Conservation (phyloP, 2,329 filamentous ascomycete genomes). For the Claviceps maximensis region DNA sequence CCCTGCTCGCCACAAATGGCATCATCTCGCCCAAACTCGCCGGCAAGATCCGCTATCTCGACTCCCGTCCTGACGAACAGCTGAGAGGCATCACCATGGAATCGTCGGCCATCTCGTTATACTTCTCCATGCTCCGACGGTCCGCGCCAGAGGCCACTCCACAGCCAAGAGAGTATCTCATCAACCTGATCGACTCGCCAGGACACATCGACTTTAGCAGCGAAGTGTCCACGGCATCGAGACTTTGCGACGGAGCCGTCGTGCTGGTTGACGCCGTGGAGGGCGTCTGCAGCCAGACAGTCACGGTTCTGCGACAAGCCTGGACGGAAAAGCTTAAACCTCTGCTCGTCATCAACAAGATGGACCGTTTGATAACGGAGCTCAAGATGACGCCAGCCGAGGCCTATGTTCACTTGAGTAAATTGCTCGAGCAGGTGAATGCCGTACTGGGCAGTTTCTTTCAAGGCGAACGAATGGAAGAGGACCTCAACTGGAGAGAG, state of each 20-base stretch:
- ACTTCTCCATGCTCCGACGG: constrained; percentile 81
- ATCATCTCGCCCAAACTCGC: constrained; percentile 97
- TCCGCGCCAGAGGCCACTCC: constrained; percentile 53
- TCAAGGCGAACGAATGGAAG: constrained; percentile 96
- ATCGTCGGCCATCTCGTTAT: constrained; percentile 91
- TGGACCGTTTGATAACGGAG: constrained; percentile 88
- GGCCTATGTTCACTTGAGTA: constrained; percentile 78
- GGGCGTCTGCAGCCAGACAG: constrained; percentile 95
- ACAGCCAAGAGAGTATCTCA: constrained; percentile 75
- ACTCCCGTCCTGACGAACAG: constrained; percentile 93
- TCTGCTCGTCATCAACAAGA: constrained; percentile 93
- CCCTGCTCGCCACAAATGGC: constrained; percentile 93
- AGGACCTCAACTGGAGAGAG: constrained; percentile 92
- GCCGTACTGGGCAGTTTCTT: constrained; percentile 96
- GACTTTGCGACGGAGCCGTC: constrained; percentile 86
- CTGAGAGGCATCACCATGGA: constrained; percentile 98
- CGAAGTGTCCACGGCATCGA: constrained; percentile 89
- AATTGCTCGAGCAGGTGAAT: constrained; percentile 89
- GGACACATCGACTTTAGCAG: constrained; percentile 98
- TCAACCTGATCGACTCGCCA: constrained; percentile 95
- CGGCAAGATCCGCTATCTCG: constrained; percentile 94
- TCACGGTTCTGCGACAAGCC: constrained; percentile 86
- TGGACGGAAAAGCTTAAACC: constrained; percentile 96
- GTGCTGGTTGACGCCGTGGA: constrained; percentile 94
- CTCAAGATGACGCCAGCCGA: constrained; percentile 85